phyloP scores from a whole-genome alignment of 108 stramenopile species.

The Bacterosira constricta region DNA sequence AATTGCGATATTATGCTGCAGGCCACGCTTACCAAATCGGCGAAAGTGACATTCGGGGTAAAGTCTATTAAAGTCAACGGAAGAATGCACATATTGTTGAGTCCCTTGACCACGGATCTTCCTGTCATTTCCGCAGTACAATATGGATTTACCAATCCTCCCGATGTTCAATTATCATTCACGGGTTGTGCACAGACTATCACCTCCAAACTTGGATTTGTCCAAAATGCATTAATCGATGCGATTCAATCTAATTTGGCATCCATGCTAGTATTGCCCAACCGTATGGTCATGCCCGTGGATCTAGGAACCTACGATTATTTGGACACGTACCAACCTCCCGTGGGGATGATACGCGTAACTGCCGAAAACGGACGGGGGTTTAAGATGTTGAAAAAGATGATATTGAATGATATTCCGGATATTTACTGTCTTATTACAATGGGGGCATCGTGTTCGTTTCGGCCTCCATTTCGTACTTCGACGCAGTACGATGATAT shows the following conservation, averaged over 20 bases:
- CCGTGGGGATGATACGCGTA: slow-evolving; percentile 60
- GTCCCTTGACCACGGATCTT: slow-evolving; percentile 56
- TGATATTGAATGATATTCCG: slow-evolving; percentile 63
- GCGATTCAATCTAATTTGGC: slow-evolving; percentile 47
- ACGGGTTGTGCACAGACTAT: slow-evolving; percentile 36
- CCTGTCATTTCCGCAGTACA: slow-evolving; percentile 64
- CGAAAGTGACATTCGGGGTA: slow-evolving; percentile 57
- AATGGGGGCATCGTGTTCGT: slow-evolving; percentile 40
- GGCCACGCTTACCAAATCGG: slow-evolving; percentile 46
- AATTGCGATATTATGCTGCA: slow-evolving; percentile 63
- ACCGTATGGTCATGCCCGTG: slow-evolving; percentile 61
- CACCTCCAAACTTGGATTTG: slow-evolving; percentile 28
- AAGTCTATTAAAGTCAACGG: slow-evolving; percentile 62
- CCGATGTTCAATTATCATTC: slow-evolving; percentile 54
- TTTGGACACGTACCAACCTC: slow-evolving; percentile 53
- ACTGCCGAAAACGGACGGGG: slow-evolving; percentile 47
- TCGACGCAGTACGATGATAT: slow-evolving; percentile 47
- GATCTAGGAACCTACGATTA: slow-evolving; percentile 39
- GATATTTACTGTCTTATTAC: slow-evolving; percentile 62
- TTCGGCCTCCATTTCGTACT: slow-evolving; percentile 50
- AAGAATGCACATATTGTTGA: slow-evolving; percentile 52
- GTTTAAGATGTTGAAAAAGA: slow-evolving; percentile 51
- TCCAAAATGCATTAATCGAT: slow-evolving; percentile 47
- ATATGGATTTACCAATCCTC: slow-evolving; percentile 73
- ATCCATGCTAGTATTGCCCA: slow-evolving; percentile 59